A percentile compares a stretch with the other conserved stretches of the same genome.
These are phyloP conservation scores for Talaromyces piceae DNA, from an alignment of 2,329 filamentous ascomycete species.

Conservation along the genomic window DNA sequence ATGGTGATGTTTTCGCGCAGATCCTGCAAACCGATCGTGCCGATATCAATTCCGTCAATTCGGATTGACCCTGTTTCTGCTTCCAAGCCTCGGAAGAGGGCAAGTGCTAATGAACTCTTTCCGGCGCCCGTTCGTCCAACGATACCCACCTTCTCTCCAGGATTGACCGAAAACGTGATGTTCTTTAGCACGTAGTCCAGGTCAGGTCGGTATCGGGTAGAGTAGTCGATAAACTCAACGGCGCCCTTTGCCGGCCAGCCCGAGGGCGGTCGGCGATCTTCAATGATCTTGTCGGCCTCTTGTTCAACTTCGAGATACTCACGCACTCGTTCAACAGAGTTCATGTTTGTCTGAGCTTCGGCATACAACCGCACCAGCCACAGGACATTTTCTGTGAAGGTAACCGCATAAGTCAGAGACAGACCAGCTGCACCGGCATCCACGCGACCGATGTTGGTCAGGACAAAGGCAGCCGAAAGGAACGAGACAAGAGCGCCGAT, in stretches of 20 bases:
- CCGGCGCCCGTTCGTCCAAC: constrained; percentile 93
- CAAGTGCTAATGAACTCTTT: constrained; percentile 89
- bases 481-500: constrained; percentile 88
- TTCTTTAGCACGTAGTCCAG: constrained; percentile 78
- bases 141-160: constrained; percentile 89
- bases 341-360: constrained; percentile 98
- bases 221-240: constrained; percentile 83
- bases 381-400: constrained; percentile 91
- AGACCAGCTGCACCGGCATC: constrained; percentile 89
- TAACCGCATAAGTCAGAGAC: constrained; percentile 90
- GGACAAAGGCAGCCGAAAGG: constrained; percentile 85
- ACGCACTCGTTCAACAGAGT: constrained; percentile 93
- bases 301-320: constrained; percentile 96
- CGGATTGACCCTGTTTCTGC: constrained; percentile 83
- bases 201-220: constrained; percentile 79
- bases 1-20: constrained; percentile 92
- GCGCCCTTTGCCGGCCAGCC: constrained; percentile 82
- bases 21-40: constrained; percentile 83
- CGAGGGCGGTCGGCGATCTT: constrained; percentile 65
- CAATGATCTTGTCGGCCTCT: constrained; percentile 71
- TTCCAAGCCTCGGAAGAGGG: constrained; percentile 88
- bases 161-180: constrained; percentile 76
- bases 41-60: constrained; percentile 86
- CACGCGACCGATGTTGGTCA: constrained; percentile 71
- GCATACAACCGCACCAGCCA: constrained; percentile 95